Conservation (phyloP, 768 basidiomycete species). For the Mycena crocata region DNA sequence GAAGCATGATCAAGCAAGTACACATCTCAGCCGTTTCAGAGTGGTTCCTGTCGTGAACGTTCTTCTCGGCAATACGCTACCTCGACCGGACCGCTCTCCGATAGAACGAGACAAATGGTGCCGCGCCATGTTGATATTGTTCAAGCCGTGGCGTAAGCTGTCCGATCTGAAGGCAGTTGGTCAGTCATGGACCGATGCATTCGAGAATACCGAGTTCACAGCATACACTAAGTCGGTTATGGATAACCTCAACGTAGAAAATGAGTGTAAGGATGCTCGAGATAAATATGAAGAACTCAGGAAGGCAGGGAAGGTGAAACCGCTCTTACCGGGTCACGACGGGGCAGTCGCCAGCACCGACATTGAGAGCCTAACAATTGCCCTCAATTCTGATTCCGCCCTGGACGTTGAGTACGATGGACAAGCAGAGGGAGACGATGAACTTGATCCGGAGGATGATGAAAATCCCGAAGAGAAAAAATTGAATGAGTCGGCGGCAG, state of each 20-base stretch:
- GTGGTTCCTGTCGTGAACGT: neutral
- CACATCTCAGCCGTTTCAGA: neutral
- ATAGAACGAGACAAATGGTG: neutral
- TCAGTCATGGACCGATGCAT: neutral
- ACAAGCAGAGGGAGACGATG: neutral
- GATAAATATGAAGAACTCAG: neutral
- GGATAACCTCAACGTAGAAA: neutral
- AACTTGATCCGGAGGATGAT: neutral
- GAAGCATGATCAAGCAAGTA: neutral
- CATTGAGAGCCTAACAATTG: neutral
- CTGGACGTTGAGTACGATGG: neutral
- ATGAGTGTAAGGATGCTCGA: constrained; percentile 14
- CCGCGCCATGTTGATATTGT: constrained; percentile 7
- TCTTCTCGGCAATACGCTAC: neutral
- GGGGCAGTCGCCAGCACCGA: neutral
- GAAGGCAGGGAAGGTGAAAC: neutral
- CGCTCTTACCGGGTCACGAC: neutral
- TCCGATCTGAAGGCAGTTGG: neutral
- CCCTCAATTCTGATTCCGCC: neutral
- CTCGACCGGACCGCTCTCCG: neutral
- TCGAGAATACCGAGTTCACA: neutral
- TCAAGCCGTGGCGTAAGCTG: constrained; percentile 6
- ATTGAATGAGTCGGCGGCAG: neutral
- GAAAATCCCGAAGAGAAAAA: neutral
- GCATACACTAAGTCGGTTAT: neutral